phyloP scores from a whole-genome alignment of 495 filamentous ascomycete genomes.

The Parachaetomium inaequale region DNA sequence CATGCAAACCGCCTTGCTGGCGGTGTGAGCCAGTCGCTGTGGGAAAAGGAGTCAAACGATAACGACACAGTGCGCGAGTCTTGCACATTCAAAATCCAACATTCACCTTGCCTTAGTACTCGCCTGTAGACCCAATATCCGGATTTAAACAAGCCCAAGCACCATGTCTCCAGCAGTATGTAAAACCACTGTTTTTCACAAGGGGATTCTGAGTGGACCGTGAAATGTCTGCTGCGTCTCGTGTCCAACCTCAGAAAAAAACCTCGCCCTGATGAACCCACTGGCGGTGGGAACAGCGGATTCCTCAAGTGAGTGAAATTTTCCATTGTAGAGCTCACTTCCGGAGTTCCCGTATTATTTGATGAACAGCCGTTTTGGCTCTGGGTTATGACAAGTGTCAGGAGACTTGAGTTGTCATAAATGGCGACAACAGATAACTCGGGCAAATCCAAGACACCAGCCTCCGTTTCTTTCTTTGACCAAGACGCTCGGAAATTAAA shows the following conservation, averaged over 20 bases:
- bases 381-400: too few relatives aligned
- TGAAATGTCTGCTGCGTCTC: background rate
- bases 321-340: background rate
- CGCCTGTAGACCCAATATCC: too few relatives aligned
- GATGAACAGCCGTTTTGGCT: background rate
- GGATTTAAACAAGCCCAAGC: background rate
- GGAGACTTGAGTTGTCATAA: too few relatives aligned
- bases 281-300: constrained; percentile 6
- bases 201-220: background rate
- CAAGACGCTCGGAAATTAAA: background rate
- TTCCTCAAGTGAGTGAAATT: background rate
- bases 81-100: background rate
- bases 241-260: constrained; percentile 12
- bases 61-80: background rate
- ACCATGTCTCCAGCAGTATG: background rate
- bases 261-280: background rate
- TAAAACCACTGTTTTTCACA: background rate
- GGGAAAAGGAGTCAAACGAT: too few relatives aligned
- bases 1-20: too few relatives aligned
- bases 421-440: background rate
- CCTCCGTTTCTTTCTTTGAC: background rate
- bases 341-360: background rate
- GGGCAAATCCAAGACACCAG: background rate
- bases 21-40: too few relatives aligned
- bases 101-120: too few relatives aligned